Percentiles rank a stretch among this genome's conserved stretches.
Evolutionary conservation across 2,329 filamentous ascomycete genomes (phyloP).

Genomic region (Aspergillus calidoustus): DNA sequence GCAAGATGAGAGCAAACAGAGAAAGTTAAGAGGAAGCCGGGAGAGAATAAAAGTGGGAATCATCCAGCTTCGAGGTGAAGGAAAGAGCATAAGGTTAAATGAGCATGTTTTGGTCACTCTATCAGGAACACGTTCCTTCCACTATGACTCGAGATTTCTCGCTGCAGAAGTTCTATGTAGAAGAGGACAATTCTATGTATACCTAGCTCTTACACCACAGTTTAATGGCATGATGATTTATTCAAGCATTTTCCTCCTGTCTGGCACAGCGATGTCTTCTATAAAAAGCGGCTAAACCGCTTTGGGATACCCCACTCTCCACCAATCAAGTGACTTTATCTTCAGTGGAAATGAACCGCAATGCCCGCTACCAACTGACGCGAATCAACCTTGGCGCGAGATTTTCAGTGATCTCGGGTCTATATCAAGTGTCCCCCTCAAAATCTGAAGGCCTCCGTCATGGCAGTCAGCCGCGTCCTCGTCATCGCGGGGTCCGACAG

Average conservation of each 20-base stretch:
- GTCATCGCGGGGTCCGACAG: slow-evolving; percentile 89
- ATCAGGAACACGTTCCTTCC: too few species aligned
- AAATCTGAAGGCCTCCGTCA: slow-evolving; percentile 21
- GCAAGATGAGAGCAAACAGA: too few species aligned
- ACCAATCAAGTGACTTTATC: slow-evolving; percentile 18
- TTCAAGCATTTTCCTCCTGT: background rate
- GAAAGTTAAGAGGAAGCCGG: too few species aligned
- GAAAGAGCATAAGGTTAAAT: background rate
- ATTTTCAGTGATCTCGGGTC: background rate
- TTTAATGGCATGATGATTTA: background rate
- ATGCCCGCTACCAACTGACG: background rate
- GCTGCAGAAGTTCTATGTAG: too few species aligned
- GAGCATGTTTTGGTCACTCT: background rate
- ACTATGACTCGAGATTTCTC: too few species aligned
- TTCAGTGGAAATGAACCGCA: slow-evolving; percentile 1
- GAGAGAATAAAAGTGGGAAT: background rate
- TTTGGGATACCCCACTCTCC: slow-evolving; percentile 15
- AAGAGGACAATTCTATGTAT: too few species aligned
- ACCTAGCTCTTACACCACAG: background rate
- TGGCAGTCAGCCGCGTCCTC: slow-evolving; percentile 63
- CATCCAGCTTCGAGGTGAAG: background rate
- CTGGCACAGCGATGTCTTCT: background rate
- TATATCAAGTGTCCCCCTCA: background rate
- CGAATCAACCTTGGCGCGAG: background rate
- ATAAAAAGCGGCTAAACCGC: background rate